Percentiles rank a stretch among this genome's conserved stretches.
Evolutionary conservation across 2,329 filamentous ascomycete species (phyloP).

Genomic region (Drechslerella stenobrocha): DNA sequence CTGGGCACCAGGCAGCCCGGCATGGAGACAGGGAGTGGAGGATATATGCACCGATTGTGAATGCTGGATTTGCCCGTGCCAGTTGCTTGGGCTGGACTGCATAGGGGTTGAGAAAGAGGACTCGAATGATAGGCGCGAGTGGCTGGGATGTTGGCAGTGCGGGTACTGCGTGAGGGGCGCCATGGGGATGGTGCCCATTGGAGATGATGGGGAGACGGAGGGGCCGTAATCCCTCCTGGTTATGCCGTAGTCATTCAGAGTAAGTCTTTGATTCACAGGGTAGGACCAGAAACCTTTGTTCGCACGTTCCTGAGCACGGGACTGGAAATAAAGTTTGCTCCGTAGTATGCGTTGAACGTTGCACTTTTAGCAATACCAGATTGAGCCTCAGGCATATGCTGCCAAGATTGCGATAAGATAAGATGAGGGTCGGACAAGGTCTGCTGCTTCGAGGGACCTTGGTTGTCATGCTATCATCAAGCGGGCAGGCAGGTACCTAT

Average conservation of each 20-base stretch:
- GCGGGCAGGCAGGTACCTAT: too few relatives aligned
- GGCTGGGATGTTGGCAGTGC: slow-evolving; percentile 26
- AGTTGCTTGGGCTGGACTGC: slow-evolving; percentile 6
- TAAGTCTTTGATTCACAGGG: too few relatives aligned
- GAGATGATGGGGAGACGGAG: neutral
- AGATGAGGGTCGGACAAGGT: neutral
- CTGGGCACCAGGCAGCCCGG: neutral
- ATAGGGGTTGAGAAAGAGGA: neutral
- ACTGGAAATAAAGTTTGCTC: too few relatives aligned
- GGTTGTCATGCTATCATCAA: too few relatives aligned
- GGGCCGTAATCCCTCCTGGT: too few relatives aligned
- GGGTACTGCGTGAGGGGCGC: slow-evolving; percentile 18
- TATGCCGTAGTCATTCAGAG: too few relatives aligned
- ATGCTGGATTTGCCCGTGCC: slow-evolving; percentile 25
- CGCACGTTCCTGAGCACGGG: too few relatives aligned
- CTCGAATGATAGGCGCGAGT: neutral
- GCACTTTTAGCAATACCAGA: too few relatives aligned
- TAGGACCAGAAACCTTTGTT: too few relatives aligned
- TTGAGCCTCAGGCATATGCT: neutral
- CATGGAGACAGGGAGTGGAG: slow-evolving; percentile 19
- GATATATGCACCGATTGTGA: slow-evolving; percentile 21
- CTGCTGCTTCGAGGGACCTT: too few relatives aligned
- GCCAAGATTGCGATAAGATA: slow-evolving; percentile 35
- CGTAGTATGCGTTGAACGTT: too few relatives aligned
- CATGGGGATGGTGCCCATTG: slow-evolving; percentile 7